Evolutionary conservation across 805 yeast genomes (phyloP).

Genomic region (Candida jianshihensis): DNA sequence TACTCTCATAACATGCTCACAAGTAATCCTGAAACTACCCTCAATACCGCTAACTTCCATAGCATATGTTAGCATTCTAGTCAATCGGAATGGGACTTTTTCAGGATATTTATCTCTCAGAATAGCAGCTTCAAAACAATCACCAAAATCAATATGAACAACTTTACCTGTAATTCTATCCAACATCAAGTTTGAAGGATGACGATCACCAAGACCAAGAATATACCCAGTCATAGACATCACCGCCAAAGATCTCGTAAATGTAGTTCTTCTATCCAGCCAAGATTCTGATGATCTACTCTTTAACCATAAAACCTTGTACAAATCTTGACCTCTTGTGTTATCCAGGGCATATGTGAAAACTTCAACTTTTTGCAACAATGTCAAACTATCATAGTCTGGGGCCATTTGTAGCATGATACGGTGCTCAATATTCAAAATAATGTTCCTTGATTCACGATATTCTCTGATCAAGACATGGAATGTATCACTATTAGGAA

Average conservation of each 20-base stretch:
- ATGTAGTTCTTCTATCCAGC: conserved; percentile 94
- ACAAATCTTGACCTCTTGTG: conserved; percentile 92
- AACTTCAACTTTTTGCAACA: conserved; percentile 90
- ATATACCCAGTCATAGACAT: conserved; percentile 99
- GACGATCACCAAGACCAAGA: conserved; percentile 94
- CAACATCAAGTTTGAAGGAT: conserved; percentile 94
- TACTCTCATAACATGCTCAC: conserved; percentile 96
- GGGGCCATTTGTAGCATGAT: conserved; percentile 98
- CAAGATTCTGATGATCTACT: conserved; percentile 95
- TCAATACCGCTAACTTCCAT: conserved; percentile 99
- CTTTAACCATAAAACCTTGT: conserved; percentile 93
- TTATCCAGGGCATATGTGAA: conserved; percentile 93
- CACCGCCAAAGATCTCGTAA: conserved; percentile 91
- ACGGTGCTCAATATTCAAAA: conserved; percentile 88
- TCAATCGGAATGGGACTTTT: conserved; percentile 93
- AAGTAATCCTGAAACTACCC: conserved; percentile 92
- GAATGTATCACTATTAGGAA: conserved; percentile 93
- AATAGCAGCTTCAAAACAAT: conserved; percentile 97
- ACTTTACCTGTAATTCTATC: conserved; percentile 93
- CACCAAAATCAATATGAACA: conserved; percentile 97
- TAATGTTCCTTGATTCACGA: conserved; percentile 83
- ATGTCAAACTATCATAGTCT: conserved; percentile 79
- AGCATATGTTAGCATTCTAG: conserved; percentile 95
- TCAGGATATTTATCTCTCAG: conserved; percentile 96
- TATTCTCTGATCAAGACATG: conserved; percentile 89